These are phyloP conservation scores for Rhexocercosporidium sp. DNA, from an alignment of 2,329 filamentous ascomycete genomes.

Conservation along the genomic window DNA sequence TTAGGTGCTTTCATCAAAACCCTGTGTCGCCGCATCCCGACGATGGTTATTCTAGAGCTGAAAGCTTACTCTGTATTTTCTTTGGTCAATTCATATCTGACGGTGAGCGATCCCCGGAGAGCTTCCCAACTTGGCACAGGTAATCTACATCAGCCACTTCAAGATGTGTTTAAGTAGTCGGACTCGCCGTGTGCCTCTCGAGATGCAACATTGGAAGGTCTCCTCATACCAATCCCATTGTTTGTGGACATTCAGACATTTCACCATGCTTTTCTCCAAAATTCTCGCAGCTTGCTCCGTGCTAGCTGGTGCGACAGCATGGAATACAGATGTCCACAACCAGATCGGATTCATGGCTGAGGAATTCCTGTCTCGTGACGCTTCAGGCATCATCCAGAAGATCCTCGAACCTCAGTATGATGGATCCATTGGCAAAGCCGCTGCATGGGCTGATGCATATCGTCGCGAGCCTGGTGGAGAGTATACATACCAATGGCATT, in stretches of 20 bases:
- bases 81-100: neutral
- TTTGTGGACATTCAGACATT: neutral
- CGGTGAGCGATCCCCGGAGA: neutral
- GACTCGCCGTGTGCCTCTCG: neutral
- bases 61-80: neutral
- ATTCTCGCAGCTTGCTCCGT: neutral
- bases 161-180: neutral
- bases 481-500: neutral
- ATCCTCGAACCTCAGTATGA: constrained; percentile 4
- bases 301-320: neutral
- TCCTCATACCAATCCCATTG: neutral
- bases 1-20: neutral
- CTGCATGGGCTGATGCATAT: constrained; percentile 2
- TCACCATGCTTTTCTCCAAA: neutral
- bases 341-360: constrained; percentile 2
- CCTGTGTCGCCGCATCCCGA: constrained; percentile 7
- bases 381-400: neutral
- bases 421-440: constrained; percentile 1
- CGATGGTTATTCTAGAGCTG: neutral
- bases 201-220: neutral
- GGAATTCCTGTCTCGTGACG: neutral
- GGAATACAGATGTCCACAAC: constrained; percentile 1
- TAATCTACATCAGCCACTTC: neutral
- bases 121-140: neutral
- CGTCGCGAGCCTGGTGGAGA: neutral